Conservation (phyloP, 2,329 filamentous ascomycete genomes). For the Hymenoscyphus occultus region DNA sequence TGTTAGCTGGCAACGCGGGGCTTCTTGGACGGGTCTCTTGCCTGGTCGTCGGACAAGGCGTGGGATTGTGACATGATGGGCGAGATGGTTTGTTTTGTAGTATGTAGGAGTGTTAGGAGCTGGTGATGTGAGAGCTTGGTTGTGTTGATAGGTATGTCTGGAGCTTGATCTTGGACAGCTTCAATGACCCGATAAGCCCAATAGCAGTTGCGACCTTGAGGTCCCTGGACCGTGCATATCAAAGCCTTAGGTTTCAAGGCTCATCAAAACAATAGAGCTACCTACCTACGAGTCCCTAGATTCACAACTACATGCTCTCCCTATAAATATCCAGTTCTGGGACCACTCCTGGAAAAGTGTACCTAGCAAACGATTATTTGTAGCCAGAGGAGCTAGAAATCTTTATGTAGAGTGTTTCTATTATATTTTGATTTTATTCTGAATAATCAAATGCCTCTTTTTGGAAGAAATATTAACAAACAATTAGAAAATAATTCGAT, state of each 20-base stretch:
- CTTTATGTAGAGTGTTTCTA: too few species aligned
- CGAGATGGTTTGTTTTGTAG: slow-evolving; percentile 30
- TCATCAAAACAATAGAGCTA: background rate
- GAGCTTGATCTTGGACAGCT: slow-evolving; percentile 4
- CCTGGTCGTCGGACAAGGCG: slow-evolving; percentile 97
- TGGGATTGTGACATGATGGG: slow-evolving; percentile 84
- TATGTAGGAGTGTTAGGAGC: slow-evolving; percentile 14
- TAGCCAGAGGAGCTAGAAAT: too few species aligned
- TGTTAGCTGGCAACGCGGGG: slow-evolving; percentile 15
- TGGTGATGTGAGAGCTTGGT: slow-evolving; percentile 7
- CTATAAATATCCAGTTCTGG: too few species aligned
- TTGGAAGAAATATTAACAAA: too few species aligned
- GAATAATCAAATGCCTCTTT: too few species aligned
- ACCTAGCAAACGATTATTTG: too few species aligned
- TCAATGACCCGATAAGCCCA: slow-evolving; percentile 4
- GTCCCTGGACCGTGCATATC: background rate
- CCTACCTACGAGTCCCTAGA: too few species aligned
- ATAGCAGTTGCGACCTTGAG: background rate
- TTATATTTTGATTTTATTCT: too few species aligned
- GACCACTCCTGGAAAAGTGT: too few species aligned
- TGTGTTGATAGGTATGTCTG: background rate
- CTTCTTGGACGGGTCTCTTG: slow-evolving; percentile 41
- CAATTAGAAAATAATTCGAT: too few species aligned
- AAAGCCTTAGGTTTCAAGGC: background rate
- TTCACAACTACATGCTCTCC: too few species aligned